Conservation (phyloP, 768 basidiomycete species). For the Suillus lakei region DNA sequence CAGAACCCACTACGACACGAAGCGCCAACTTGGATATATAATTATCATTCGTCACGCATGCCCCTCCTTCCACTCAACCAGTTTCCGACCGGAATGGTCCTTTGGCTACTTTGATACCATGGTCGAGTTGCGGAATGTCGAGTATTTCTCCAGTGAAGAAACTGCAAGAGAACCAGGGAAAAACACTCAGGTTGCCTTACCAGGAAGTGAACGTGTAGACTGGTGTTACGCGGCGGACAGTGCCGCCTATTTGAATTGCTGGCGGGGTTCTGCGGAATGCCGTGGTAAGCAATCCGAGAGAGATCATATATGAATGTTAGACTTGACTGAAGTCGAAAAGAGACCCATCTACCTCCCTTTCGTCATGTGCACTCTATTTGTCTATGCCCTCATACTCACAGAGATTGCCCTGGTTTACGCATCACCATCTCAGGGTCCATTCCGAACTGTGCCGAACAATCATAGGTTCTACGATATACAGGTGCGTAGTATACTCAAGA, state of each 20-base stretch:
- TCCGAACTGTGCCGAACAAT: slow-evolving; percentile 9
- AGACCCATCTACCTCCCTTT: background rate
- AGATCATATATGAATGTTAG: background rate
- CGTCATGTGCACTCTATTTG: slow-evolving; percentile 6
- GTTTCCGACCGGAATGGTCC: background rate
- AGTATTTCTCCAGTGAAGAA: background rate
- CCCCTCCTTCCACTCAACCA: background rate
- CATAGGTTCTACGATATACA: slow-evolving; percentile 54
- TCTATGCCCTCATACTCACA: slow-evolving; percentile 14
- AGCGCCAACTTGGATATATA: background rate
- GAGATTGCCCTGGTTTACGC: slow-evolving; percentile 19
- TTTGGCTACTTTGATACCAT: background rate
- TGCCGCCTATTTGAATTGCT: background rate
- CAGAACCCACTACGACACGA: background rate
- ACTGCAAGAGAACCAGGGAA: background rate
- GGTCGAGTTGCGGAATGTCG: background rate
- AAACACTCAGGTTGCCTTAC: background rate
- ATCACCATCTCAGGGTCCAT: slow-evolving; percentile 36
- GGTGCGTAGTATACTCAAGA: slow-evolving; percentile 31
- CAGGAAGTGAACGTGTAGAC: background rate
- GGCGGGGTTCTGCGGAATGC: background rate
- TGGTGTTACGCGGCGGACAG: background rate
- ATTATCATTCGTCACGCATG: background rate
- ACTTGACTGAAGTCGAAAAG: background rate
- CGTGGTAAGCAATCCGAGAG: background rate